These are phyloP conservation scores for Auricularia heimuer DNA, from an alignment of 768 basidiomycete species.

Conservation along the genomic window DNA sequence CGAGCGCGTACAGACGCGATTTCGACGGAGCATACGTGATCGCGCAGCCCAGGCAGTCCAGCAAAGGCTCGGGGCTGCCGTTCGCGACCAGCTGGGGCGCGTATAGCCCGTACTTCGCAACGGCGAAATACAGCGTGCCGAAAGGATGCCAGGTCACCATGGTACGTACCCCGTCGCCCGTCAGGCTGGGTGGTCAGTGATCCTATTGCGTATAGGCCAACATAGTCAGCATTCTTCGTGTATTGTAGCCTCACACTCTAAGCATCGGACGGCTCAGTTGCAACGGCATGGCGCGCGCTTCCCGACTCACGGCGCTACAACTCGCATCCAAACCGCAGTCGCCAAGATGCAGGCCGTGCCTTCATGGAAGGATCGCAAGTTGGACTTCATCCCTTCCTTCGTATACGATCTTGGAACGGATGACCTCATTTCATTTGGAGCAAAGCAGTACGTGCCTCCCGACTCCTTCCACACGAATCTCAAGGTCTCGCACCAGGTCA, in stretches of 20 bases:
- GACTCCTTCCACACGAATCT: not conserved
- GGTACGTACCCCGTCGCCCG: slow-evolving; percentile 22
- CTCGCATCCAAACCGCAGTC: slow-evolving; percentile 37
- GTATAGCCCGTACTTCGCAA: slow-evolving; percentile 51
- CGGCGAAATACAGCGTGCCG: slow-evolving; percentile 33
- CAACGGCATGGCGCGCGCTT: slow-evolving; percentile 76
- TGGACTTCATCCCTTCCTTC: slow-evolving; percentile 52
- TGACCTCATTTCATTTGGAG: slow-evolving; percentile 60
- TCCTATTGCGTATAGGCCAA: slow-evolving; percentile 35
- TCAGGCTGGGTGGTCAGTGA: not conserved
- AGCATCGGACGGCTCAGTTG: slow-evolving; percentile 32
- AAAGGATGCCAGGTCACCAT: slow-evolving; percentile 50
- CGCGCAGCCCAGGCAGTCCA: not conserved
- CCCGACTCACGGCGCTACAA: slow-evolving; percentile 45
- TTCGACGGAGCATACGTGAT: not conserved
- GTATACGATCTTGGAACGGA: slow-evolving; percentile 47
- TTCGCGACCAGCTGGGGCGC: slow-evolving; percentile 35
- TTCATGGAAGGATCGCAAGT: slow-evolving; percentile 32
- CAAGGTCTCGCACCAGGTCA: slow-evolving; percentile 23
- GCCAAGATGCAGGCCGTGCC: slow-evolving; percentile 42
- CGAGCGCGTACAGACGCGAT: too few species aligned
- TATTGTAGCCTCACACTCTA: not conserved
- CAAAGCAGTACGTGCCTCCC: slow-evolving; percentile 39
- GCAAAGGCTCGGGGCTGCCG: not conserved
- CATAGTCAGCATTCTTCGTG: slow-evolving; percentile 33